These are phyloP conservation scores for Encephalitozoon intestinalis DNA, from an alignment of 371 early-diverging fungal species.

Conservation along the genomic window DNA sequence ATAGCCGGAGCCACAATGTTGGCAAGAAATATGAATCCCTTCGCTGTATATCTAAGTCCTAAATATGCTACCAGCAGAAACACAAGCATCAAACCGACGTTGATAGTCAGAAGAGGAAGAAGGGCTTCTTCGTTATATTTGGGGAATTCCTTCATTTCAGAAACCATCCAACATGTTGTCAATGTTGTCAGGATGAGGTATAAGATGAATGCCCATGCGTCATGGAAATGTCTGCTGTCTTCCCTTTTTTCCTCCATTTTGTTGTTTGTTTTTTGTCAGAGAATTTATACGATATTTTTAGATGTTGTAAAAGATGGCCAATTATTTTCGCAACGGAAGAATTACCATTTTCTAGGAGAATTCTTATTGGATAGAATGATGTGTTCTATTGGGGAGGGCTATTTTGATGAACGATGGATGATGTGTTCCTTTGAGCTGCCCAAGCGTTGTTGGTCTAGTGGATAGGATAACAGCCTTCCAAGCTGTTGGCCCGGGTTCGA, in stretches of 20 bases:
- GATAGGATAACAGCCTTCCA: constrained; percentile 48
- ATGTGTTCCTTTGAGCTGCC: too few species aligned
- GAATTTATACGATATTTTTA: neutral
- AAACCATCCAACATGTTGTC: neutral
- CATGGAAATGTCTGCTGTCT: constrained; percentile 33
- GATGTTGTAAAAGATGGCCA: neutral
- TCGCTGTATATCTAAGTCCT: neutral
- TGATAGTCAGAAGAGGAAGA: neutral
- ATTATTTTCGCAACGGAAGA: neutral
- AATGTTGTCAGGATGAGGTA: constrained; percentile 3
- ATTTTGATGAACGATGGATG: too few species aligned
- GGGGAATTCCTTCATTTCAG: neutral
- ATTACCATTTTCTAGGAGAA: constrained; percentile 10
- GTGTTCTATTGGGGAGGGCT: too few species aligned
- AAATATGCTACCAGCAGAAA: neutral
- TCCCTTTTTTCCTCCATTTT: neutral
- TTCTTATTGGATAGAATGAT: too few species aligned
- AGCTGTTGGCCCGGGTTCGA: constrained; percentile 51
- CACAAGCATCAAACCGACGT: neutral
- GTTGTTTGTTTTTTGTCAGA: neutral
- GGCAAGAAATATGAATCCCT: neutral
- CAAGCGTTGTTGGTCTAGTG: constrained; percentile 44
- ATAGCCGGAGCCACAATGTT: neutral
- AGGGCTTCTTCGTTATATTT: neutral
- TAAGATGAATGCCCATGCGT: constrained; percentile 40